phyloP scores from a whole-genome alignment of 768 basidiomycete species.

The Boletus eberwhitei region DNA sequence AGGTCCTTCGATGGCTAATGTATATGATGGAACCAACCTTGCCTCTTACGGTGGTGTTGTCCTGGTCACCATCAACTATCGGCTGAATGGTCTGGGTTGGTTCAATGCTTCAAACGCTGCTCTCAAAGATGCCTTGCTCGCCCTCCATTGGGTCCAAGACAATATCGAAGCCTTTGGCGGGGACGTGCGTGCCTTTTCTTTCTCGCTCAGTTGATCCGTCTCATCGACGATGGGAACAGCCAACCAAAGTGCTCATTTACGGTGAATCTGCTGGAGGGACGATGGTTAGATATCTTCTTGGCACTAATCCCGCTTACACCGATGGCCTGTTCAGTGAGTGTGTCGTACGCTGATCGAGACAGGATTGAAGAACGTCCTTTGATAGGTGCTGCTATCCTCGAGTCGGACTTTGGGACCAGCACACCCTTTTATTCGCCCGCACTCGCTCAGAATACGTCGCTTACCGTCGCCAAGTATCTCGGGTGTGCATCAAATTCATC shows the following conservation, averaged over 20 bases:
- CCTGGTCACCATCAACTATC: slow-evolving; percentile 13
- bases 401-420: slow-evolving; percentile 12
- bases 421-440: slow-evolving; percentile 11
- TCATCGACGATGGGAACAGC: neutral
- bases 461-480: slow-evolving; percentile 6
- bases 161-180: slow-evolving; percentile 37
- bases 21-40: slow-evolving; percentile 9
- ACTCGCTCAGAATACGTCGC: slow-evolving; percentile 7
- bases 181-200: slow-evolving; percentile 14
- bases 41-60: slow-evolving; percentile 12
- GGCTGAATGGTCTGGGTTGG: slow-evolving; percentile 12
- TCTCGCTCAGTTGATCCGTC: neutral
- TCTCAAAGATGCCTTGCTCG: slow-evolving; percentile 29
- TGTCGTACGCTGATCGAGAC: neutral
- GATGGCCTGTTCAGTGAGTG: slow-evolving; percentile 12
- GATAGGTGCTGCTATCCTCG: slow-evolving; percentile 11
- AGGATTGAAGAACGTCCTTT: neutral
- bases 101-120: slow-evolving; percentile 12
- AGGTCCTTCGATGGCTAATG: slow-evolving; percentile 8
- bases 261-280: slow-evolving; percentile 14
- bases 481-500: slow-evolving; percentile 7
- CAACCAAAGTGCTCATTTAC: slow-evolving; percentile 11
- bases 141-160: slow-evolving; percentile 33
- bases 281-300: slow-evolving; percentile 1
- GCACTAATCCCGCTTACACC: slow-evolving; percentile 6